Evolutionary conservation across 176 grass and related monocot genomes (phyloP).

Genomic region (Sorghum bicolor): Sorghum_bicolor_NCBIv3 NC_012870.2:65949001-65949500

Average conservation of each 20-base stretch:
- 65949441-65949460: constrained; percentile 87
- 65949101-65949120: background rate
- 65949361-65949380: constrained; percentile 22
- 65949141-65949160: constrained; percentile 84
- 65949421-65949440: constrained; percentile 85
- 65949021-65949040: background rate
- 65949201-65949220: constrained; percentile 64
- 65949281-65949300: constrained; percentile 90
- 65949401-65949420: constrained; percentile 82
- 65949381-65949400: background rate
- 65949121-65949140: constrained; percentile 82
- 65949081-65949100: background rate
- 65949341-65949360: background rate
- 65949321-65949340: background rate
- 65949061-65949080: background rate
- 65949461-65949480: constrained; percentile 90
- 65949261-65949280: constrained; percentile 88
- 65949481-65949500: constrained; percentile 90
- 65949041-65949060: background rate
- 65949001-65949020: background rate
- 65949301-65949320: constrained; percentile 90
- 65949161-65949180: constrained; percentile 90
- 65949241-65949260: constrained; percentile 57
- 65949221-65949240: constrained; percentile 66
- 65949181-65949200: constrained; percentile 78